These are phyloP conservation scores for Citrullus amarus DNA, from an alignment of 306 rosid species.

Conservation along the genomic window DNA sequence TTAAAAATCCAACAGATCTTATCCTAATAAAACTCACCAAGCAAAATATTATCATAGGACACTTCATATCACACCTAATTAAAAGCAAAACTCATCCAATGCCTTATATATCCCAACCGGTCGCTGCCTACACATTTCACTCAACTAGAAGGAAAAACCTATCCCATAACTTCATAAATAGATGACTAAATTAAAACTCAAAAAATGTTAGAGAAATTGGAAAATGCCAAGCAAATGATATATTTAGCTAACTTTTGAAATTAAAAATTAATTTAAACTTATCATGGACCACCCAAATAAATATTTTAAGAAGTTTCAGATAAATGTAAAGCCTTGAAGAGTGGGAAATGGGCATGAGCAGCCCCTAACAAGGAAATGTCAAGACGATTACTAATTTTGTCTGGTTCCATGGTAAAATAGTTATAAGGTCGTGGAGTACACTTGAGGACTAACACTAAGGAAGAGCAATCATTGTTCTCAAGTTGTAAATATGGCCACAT, in stretches of 20 bases:
- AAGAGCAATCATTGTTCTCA: background rate
- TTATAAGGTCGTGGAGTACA: background rate
- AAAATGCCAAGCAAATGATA: background rate
- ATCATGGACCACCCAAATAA: background rate
- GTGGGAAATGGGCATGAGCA: background rate
- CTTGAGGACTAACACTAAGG: background rate
- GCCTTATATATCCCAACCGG: background rate
- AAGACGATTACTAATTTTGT: background rate
- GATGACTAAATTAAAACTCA: background rate
- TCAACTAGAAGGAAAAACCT: background rate
- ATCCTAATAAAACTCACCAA: background rate
- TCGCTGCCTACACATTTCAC: background rate
- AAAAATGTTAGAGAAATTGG: background rate
- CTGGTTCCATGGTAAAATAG: background rate
- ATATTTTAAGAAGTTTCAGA: background rate
- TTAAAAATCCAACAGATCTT: background rate
- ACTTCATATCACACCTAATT: background rate
- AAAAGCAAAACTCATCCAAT: background rate
- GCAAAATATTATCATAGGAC: background rate
- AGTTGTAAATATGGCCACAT: background rate
- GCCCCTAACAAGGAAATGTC: background rate
- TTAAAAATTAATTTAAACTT: background rate
- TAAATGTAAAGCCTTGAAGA: background rate
- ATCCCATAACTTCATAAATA: background rate
- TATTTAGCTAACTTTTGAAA: background rate